Evolutionary conservation across 2,329 filamentous ascomycete genomes (phyloP), one percentile per base, ranked within the genome.

Genomic region (Ophioceras dolichostomum): DNA sequence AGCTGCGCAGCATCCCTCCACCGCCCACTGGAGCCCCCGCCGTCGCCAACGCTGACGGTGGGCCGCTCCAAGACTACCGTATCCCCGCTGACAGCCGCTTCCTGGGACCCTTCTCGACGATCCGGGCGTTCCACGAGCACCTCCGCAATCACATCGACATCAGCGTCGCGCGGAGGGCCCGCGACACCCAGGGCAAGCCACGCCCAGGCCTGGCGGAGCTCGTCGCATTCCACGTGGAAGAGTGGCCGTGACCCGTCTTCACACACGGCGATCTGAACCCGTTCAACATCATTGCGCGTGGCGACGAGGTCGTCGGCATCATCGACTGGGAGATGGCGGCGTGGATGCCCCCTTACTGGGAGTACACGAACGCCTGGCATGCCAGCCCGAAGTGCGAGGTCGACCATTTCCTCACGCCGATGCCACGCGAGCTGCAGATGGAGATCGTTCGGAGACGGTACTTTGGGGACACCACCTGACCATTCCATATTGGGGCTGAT

Each of bases 181-280:
- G 13, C 10, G 32, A 34, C 1, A 3, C 24, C 1, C 3, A 22
- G 7, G 19, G 26, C 7, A 29, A 40, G 10, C n/a, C n/a, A n/a
- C n/a, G n/a, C n/a, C n/a, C n/a, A 10, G 49, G 51, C 0, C 40
- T 60, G 18, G 45, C 55, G 38, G 45, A 54, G 4, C 59, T 64
- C 50, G 10, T 40, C 1, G 28, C 22, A 4, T 22, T 39, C 1
- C 38, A 43, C 20, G 39, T 37, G 18, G 20, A 10, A 10, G 24
- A 26, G 19, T 6, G 5, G 5, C 21, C 22, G 1, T 32, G 32
- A 10, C 38, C 35, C 2, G 39, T 41, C 5, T 34, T 43, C 4
- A 43, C 41, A 0, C 41, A 43, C 22, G 39, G 41, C n/a, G 39
- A 41, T 12, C 6, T 41, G 4, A 37, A 22, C 18, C 14, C 22